Base-by-base conservation (phyloP, 768 basidiomycete species). In the Goffeauzyma gilvescens region DNA sequence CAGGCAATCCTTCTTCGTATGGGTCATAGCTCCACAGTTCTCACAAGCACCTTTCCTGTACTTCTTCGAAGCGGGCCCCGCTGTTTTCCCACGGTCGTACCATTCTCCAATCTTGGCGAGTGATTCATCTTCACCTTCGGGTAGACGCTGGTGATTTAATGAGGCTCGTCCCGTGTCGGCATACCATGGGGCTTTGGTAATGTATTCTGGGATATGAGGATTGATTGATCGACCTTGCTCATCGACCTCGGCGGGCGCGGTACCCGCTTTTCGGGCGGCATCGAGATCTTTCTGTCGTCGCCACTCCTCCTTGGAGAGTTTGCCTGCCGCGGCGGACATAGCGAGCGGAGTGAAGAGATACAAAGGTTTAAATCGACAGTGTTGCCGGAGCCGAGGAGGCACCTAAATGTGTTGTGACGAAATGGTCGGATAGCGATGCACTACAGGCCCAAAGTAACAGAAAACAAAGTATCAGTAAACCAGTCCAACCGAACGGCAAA, bases 191-290 rank as follows among this genome's bases (percentile, higher is more conserved):
- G 86, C 90, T 64, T 90, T 85, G 6, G 90, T 85, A 61, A 98
- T 98, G 62, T 95, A 98, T 67, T 95, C 85, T 59, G 93, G 93
- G 67, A 98, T 96, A 65, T 98, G 93, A 25, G 93, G 93, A 58
- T 96, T 98, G 67, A 98, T 96, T 38, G 86, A 77, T 56, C 74
- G 78, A 39, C 93, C 93, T 63, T 93, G 80, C 63, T 86, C 82
- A 59, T 98, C 93, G 24, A 93, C 70, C 23, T 86, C 89, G 20
- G 90, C 85, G 17, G 89, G 84, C 10, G 89, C 93, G 8, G 90
- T 96, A 65, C 93, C 90, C 27, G 90, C 93, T 68, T 95, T 96
- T 42, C 90, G 81, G 46, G 90, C 90, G 4, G 90, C 90, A 65
- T 95, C 90, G 43, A 96, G 76, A 62, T 95, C 90, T 65, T 93